Evolutionary conservation across 192 early-diverging fungal genomes (phyloP).

Genomic region (Jimgerdemannia flammicorona): DNA sequence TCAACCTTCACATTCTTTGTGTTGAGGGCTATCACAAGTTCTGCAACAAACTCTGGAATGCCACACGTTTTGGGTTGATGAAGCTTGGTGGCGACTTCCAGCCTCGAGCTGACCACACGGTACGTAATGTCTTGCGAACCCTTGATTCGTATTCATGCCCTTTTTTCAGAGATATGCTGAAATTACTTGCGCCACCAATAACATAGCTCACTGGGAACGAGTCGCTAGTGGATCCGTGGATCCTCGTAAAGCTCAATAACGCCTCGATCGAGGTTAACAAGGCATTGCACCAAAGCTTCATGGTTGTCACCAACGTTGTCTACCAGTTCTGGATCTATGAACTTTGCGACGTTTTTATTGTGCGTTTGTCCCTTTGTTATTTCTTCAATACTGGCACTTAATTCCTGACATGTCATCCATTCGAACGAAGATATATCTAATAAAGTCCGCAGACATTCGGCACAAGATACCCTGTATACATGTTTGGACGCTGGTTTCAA

Average conservation of each 20-base stretch:
- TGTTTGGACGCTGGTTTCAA: constrained; percentile 90
- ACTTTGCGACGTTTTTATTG: constrained; percentile 96
- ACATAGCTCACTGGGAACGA: constrained; percentile 66
- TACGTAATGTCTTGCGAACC: no score
- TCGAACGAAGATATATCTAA: constrained; percentile 39
- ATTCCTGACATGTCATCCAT: constrained; percentile 87
- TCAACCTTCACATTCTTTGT: constrained; percentile 91
- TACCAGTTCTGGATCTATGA: constrained; percentile 97
- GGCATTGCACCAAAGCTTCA: constrained; percentile 83
- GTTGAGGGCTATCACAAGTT: constrained; percentile 99
- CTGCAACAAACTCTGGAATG: constrained; percentile 99
- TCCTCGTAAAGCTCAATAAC: constrained; percentile 84
- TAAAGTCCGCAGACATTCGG: constrained; percentile 50
- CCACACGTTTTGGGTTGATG: constrained; percentile 90
- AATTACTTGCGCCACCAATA: no score
- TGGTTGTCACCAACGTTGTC: constrained; percentile 81
- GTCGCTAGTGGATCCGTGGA: constrained; percentile 90
- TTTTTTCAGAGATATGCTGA: no score
- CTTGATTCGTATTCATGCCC: no score
- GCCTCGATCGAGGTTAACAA: constrained; percentile 75
- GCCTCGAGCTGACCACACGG: constrained; percentile 46
- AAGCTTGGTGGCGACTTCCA: constrained; percentile 90
- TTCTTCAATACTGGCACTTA: no score
- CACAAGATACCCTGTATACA: constrained; percentile 90
- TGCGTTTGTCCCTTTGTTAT: no score